A percentile compares a stretch with the other conserved stretches of the same genome.
phyloP scores from a whole-genome alignment of 495 filamentous ascomycete genomes.

The Hyaloscypha hepaticicola region DNA sequence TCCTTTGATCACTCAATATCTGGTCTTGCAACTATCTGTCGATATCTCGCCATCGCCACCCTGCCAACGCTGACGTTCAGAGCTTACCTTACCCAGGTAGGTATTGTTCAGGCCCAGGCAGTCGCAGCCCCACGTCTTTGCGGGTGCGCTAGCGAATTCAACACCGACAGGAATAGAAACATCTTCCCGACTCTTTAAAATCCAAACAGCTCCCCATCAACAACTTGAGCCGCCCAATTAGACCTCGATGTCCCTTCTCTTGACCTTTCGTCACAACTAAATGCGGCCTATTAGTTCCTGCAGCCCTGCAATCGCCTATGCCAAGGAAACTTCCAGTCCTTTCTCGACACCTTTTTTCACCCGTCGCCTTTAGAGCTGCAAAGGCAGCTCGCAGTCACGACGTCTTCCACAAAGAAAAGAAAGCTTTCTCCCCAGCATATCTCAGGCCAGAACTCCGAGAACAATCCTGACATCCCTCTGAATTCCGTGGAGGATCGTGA shows the following conservation, averaged over 20 bases:
- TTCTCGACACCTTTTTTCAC: constrained; percentile 17
- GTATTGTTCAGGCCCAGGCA: neutral
- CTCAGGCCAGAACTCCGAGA: constrained; percentile 37
- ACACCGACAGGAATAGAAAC: neutral
- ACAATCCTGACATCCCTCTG: constrained; percentile 45
- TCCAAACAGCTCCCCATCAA: neutral
- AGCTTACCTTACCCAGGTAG: neutral
- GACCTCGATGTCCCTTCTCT: constrained; percentile 6
- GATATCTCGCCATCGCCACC: neutral
- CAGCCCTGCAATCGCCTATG: constrained; percentile 17
- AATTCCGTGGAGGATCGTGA: constrained; percentile 40
- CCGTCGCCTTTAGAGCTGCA: constrained; percentile 24
- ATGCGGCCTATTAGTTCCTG: constrained; percentile 24
- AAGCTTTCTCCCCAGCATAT: constrained; percentile 62
- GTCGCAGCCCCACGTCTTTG: neutral
- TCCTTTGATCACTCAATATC: neutral
- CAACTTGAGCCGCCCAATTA: neutral
- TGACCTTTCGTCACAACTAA: constrained; percentile 2
- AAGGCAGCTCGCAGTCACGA: constrained; percentile 75
- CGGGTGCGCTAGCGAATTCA: neutral
- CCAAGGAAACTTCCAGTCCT: constrained; percentile 27
- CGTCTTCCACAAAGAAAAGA: constrained; percentile 90
- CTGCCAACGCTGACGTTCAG: neutral
- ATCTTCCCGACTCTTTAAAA: constrained; percentile 1
- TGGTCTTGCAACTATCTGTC: neutral